A percentile compares a stretch with the other conserved stretches of the same genome.
These are phyloP conservation scores for Eucalyptus dawsonii DNA, from an alignment of 345 rosid genomes.

Conservation along the genomic window DNA sequence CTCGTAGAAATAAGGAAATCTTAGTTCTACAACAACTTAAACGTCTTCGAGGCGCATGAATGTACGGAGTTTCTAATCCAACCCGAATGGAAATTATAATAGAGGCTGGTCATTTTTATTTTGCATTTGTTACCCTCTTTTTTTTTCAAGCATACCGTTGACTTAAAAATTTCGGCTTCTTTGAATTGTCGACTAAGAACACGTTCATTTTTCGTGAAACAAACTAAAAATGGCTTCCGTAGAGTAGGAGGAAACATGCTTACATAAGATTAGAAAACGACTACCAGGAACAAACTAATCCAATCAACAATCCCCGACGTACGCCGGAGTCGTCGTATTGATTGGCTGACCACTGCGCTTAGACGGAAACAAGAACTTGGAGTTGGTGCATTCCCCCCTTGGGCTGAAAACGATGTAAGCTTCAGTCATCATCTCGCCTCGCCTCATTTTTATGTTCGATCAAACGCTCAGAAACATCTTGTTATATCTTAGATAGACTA, in stretches of 20 bases:
- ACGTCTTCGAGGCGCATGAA: background rate
- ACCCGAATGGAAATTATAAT: background rate
- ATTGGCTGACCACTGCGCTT: background rate
- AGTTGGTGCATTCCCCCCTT: background rate
- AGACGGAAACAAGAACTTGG: background rate
- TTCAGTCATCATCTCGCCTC: background rate
- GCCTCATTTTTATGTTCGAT: background rate
- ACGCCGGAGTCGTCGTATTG: background rate
- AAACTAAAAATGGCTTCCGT: background rate
- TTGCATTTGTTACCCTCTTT: background rate
- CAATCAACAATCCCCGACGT: background rate
- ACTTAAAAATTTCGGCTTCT: background rate
- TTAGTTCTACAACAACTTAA: background rate
- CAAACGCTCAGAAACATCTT: background rate
- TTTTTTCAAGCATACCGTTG: background rate
- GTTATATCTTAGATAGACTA: background rate
- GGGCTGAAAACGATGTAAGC: background rate
- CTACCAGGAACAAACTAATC: background rate
- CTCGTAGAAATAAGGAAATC: background rate
- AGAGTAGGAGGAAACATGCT: background rate
- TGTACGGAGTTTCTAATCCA: fast-evolving
- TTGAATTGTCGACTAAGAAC: background rate
- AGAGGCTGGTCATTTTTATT: background rate
- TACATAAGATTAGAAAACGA: background rate
- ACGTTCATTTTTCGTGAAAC: background rate